These are phyloP conservation scores for Yamadazyma laniorum DNA, from an alignment of 805 yeast species.

Conservation along the genomic window DNA sequence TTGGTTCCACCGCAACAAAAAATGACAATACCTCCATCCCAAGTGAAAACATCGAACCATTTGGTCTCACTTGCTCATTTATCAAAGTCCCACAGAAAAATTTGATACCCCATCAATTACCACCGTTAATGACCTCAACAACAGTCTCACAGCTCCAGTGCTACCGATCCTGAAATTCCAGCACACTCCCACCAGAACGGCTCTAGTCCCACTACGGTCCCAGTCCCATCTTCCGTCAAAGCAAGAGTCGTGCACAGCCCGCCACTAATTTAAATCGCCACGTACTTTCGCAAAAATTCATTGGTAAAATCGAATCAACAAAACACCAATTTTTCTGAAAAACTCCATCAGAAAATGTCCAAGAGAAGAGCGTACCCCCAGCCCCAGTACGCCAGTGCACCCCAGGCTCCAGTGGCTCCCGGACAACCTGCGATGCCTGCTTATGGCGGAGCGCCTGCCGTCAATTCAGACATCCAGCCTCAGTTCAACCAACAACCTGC, in stretches of 20 bases:
- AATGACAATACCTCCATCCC: too few species aligned
- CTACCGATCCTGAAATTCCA: too few species aligned
- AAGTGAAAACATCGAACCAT: too few species aligned
- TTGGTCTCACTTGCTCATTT: too few species aligned
- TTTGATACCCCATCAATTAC: too few species aligned
- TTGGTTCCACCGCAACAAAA: too few species aligned
- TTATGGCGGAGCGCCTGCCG: background rate
- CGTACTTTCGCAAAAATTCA: constrained; percentile 1
- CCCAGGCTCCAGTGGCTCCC: constrained; percentile 17
- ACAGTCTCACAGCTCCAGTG: too few species aligned
- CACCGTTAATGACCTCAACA: too few species aligned
- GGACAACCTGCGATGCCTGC: constrained; percentile 17
- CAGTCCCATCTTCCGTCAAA: too few species aligned
- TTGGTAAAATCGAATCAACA: background rate
- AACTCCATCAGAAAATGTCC: constrained; percentile 14
- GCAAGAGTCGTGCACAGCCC: background rate
- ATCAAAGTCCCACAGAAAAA: too few species aligned
- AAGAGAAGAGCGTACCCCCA: constrained; percentile 50
- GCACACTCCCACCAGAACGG: too few species aligned
- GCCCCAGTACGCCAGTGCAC: constrained; percentile 40
- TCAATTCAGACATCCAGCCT: background rate
- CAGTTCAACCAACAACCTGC: constrained; percentile 7
- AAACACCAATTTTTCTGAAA: background rate
- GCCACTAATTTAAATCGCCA: background rate
- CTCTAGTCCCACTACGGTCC: too few species aligned